A percentile compares a stretch with the other conserved stretches of the same genome.
phyloP scores from a whole-genome alignment of 2,329 filamentous ascomycete species.

The Trichoderma polysporum region DNA sequence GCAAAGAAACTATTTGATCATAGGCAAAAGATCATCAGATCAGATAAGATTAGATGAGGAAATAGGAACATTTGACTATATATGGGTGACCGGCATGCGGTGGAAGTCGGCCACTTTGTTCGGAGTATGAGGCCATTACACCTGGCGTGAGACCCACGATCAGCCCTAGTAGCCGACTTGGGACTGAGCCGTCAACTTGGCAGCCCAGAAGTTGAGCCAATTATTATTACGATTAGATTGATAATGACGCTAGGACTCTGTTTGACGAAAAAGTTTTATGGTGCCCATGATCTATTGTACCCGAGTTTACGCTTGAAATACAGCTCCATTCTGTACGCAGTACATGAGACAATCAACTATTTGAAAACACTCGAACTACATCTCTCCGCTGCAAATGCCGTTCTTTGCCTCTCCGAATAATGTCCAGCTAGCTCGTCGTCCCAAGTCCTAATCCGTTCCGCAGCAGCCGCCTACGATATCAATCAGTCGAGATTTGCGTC shows the following conservation, averaged over 20 bases:
- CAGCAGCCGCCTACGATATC: not conserved
- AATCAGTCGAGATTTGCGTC: not conserved
- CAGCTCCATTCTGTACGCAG: too few relatives aligned
- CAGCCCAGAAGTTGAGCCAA: not conserved
- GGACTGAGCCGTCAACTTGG: not conserved
- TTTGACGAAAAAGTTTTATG: not conserved
- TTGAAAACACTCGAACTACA: not conserved
- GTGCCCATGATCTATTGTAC: not conserved
- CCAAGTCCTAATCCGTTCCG: not conserved
- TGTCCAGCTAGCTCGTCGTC: not conserved
- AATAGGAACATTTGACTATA: not conserved
- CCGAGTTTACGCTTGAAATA: not conserved
- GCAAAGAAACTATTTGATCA: not conserved
- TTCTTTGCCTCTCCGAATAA: not conserved
- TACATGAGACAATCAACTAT: not conserved
- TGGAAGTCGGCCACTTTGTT: not conserved
- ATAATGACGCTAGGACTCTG: not conserved
- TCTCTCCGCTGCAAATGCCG: not conserved
- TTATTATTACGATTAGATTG: not conserved
- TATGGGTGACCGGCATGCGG: not conserved
- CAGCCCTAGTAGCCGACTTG: not conserved
- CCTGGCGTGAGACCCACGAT: not conserved
- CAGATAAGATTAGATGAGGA: slow-evolving; percentile 17
- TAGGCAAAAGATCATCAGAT: not conserved
- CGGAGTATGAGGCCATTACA: not conserved